phyloP scores from a whole-genome alignment of 306 rosid species.

The Begonia loranthoides region DNA sequence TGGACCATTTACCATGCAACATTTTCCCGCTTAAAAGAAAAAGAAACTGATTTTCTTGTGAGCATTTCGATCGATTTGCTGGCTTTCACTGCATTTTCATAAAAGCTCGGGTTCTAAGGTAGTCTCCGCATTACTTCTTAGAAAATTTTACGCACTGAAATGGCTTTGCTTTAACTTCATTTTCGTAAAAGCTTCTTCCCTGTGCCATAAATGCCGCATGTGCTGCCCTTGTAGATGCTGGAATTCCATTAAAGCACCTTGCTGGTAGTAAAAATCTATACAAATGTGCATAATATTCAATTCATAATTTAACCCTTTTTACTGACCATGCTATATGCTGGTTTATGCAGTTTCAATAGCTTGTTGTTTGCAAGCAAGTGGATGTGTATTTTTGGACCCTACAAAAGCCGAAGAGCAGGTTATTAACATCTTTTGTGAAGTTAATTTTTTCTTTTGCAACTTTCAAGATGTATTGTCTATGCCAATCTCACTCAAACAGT shows the following conservation, averaged over 20 bases:
- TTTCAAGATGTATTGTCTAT: too few species aligned
- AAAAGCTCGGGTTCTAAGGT: too few species aligned
- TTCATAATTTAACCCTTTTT: conserved; percentile 5
- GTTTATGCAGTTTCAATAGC: conserved; percentile 66
- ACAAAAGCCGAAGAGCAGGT: conserved; percentile 94
- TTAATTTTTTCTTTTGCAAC: neutral
- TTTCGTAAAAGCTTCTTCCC: conserved; percentile 53
- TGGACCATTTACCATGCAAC: too few species aligned
- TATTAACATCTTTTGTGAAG: neutral
- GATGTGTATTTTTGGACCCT: conserved; percentile 63
- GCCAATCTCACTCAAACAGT: too few species aligned
- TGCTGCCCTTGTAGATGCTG: conserved; percentile 87
- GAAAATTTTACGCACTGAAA: neutral
- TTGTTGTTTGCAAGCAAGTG: conserved; percentile 61
- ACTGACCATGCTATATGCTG: conserved; percentile 18
- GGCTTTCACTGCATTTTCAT: too few species aligned
- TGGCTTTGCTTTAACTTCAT: conserved; percentile 30
- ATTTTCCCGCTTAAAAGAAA: too few species aligned
- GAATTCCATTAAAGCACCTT: conserved; percentile 85
- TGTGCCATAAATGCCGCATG: conserved; percentile 93
- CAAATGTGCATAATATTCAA: conserved; percentile 6
- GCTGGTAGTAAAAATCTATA: conserved; percentile 48
- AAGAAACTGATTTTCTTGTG: too few species aligned
- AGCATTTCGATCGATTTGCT: too few species aligned
- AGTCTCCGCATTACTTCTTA: neutral